Percentiles rank a stretch among this genome's conserved stretches.
Conservation (phyloP, 2,329 filamentous ascomycete genomes). For the Paecilomyces fulvus region DNA sequence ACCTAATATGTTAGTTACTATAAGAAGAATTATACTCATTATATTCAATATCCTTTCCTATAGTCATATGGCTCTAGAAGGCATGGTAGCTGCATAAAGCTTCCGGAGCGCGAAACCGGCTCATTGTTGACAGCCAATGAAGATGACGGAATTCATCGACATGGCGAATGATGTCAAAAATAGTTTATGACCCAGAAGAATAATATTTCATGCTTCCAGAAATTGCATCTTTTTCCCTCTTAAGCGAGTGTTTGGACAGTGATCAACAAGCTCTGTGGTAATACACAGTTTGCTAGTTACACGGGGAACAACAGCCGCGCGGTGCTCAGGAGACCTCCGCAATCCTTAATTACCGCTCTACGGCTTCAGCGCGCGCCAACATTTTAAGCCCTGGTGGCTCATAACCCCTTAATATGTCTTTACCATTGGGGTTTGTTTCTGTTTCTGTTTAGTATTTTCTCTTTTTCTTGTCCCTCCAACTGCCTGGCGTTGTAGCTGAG, state of each 20-base stretch:
- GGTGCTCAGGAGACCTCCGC: not conserved
- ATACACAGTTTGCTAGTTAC: not conserved
- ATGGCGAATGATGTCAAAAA: not conserved
- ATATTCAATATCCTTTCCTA: not conserved
- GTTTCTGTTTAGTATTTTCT: not conserved
- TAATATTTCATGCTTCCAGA: not conserved
- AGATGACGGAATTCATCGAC: not conserved
- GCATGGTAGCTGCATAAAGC: not conserved
- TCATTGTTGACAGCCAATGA: not conserved
- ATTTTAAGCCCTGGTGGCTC: slow-evolving; percentile 2
- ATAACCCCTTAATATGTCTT: slow-evolving; percentile 7
- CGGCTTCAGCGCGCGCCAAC: not conserved
- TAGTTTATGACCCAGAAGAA: not conserved
- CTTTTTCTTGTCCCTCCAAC: not conserved
- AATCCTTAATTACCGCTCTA: not conserved
- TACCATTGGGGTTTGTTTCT: not conserved
- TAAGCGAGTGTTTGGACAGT: not conserved
- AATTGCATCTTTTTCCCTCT: not conserved
- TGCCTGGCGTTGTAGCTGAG: slow-evolving; percentile 16
- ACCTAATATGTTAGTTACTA: not conserved
- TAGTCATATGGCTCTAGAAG: not conserved
- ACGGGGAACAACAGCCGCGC: not conserved
- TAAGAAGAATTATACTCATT: not conserved
- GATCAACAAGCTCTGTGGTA: not conserved
- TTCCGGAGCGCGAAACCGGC: not conserved